A percentile compares a stretch with the other conserved stretches of the same genome.
Conservation (phyloP, 2,329 filamentous ascomycete genomes). For the Sclerotinia borealis region DNA sequence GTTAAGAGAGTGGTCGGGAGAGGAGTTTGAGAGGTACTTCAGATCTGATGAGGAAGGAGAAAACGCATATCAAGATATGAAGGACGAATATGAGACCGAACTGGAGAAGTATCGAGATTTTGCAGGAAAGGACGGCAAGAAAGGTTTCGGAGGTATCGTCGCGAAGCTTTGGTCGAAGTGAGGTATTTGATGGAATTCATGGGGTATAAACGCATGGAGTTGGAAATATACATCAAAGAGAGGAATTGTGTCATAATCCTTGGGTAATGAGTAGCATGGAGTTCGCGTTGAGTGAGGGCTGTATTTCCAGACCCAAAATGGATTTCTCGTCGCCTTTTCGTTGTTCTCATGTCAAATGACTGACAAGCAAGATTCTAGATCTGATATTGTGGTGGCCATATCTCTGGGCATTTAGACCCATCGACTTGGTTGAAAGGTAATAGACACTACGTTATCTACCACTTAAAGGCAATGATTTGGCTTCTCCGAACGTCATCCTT, state of each 20-base stretch:
- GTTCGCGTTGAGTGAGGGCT: neutral
- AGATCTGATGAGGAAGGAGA: neutral
- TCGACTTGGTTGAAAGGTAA: neutral
- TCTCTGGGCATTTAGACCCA: neutral
- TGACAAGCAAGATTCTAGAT: neutral
- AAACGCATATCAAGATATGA: neutral
- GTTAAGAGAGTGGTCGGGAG: neutral
- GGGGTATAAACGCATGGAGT: neutral
- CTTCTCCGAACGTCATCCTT: neutral
- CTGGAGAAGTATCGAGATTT: neutral
- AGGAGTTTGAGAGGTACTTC: conserved; percentile 3
- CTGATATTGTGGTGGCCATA: neutral
- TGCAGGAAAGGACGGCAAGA: neutral
- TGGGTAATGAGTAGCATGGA: neutral
- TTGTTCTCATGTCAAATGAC: neutral
- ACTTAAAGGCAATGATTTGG: neutral
- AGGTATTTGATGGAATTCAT: neutral
- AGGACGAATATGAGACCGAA: neutral
- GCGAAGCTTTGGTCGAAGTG: conserved; percentile 4
- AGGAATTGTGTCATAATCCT: neutral
- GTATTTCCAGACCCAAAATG: neutral
- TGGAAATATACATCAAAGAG: neutral
- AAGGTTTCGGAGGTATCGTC: neutral
- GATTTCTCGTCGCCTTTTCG: neutral
- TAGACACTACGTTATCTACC: neutral